phyloP scores from a whole-genome alignment of 2,329 filamentous ascomycete genomes.

The Nemania sp. region DNA sequence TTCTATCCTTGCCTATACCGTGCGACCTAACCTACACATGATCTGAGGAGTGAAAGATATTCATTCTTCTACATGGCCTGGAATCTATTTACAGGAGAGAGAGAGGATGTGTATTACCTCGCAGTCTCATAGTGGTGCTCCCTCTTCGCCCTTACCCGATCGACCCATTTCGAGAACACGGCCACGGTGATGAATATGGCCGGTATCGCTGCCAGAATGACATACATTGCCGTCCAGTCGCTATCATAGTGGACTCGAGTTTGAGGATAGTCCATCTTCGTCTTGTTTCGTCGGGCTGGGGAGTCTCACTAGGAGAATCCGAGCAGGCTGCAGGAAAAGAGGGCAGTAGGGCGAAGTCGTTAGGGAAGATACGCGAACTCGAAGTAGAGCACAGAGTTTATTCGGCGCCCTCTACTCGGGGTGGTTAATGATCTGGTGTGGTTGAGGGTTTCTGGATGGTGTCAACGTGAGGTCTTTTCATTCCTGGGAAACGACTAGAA shows the following conservation, averaged over 20 bases:
- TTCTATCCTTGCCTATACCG: neutral
- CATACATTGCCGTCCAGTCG: constrained; percentile 47
- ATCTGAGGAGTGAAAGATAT: neutral
- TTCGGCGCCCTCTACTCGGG: neutral
- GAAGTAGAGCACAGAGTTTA: neutral
- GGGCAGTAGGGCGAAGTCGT: neutral
- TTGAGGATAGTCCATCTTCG: constrained; percentile 18
- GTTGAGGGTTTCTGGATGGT: neutral
- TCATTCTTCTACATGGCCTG: neutral
- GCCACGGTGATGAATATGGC: constrained; percentile 40
- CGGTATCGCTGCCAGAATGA: constrained; percentile 45
- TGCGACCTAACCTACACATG: neutral
- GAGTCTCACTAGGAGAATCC: neutral
- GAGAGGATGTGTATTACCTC: neutral
- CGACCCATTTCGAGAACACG: constrained; percentile 37
- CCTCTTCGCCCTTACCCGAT: constrained; percentile 20
- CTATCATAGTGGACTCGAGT: constrained; percentile 35
- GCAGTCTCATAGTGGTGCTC: neutral
- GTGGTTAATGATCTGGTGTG: neutral
- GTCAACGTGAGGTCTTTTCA: neutral
- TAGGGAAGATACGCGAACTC: no score
- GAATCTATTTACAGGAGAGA: neutral
- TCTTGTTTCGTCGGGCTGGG: neutral
- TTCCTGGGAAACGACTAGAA: neutral
- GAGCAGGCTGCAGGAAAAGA: neutral